These are phyloP conservation scores for Tylopilus vinaceipallidus DNA, from an alignment of 768 basidiomycete species.

Conservation along the genomic window DNA sequence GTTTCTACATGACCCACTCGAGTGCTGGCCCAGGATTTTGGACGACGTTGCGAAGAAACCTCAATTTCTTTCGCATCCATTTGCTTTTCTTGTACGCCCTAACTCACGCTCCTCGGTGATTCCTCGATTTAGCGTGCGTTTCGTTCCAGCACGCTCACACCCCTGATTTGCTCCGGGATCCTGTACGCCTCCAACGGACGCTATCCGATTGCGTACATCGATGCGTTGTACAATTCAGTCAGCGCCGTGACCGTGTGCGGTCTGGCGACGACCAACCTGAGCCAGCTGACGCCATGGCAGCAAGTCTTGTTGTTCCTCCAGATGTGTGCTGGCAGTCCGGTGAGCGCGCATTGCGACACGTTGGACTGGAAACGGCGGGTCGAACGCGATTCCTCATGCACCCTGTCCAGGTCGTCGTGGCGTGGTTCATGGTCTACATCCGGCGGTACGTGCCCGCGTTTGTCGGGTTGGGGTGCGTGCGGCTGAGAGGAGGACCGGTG, in stretches of 20 bases:
- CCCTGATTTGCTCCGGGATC: conserved; percentile 74
- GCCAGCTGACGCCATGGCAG: conserved; percentile 66
- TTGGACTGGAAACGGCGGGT: no score
- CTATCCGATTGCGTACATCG: conserved; percentile 69
- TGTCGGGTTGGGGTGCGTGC: no score
- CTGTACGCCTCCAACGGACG: conserved; percentile 82
- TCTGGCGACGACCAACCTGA: conserved; percentile 67
- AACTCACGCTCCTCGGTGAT: conserved; percentile 5
- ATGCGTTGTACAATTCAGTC: conserved; percentile 74
- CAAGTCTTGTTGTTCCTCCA: conserved; percentile 69
- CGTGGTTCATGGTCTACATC: conserved; percentile 81
- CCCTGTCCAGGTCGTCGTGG: conserved; percentile 58
- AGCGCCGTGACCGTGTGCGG: conserved; percentile 80
- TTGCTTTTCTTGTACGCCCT: conserved; percentile 58
- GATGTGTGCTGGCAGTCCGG: conserved; percentile 76
- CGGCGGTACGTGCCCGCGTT: conserved; percentile 51
- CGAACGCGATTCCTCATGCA: no score
- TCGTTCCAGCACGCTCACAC: conserved; percentile 61
- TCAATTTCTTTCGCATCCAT: conserved; percentile 69
- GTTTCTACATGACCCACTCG: conserved; percentile 14
- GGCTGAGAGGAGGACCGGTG: no score
- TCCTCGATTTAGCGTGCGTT: conserved; percentile 1
- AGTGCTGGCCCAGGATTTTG: conserved; percentile 15
- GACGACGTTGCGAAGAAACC: conserved; percentile 38
- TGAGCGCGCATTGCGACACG: conserved; percentile 36